Evolutionary conservation across 2,329 filamentous ascomycete genomes (phyloP), one percentile per base, ranked within the genome.

Genomic region (Aureobasidium sp.): DNA sequence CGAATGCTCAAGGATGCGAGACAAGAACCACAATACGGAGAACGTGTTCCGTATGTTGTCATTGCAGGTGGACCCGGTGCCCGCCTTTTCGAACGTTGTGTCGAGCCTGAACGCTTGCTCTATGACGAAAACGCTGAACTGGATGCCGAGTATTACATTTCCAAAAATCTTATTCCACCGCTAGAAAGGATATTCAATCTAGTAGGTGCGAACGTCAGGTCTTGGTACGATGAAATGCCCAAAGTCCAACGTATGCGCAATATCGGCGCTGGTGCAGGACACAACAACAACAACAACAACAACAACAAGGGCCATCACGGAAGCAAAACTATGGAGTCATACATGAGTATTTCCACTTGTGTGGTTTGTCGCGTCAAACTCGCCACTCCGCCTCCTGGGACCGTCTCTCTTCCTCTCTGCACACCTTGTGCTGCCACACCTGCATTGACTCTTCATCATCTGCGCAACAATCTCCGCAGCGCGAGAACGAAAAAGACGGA

Each of bases 141-240:
- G 23, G 96, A 99, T 74, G 91, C 95, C 0, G 94, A 98, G 71
- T 99, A 99, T 79, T 99, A 99, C 81, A 98, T 99, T 73, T 89
- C 88, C 23, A 98, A 98, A 82, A 98, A 98, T 75, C 76, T 99
- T 13, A 97, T 99, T 58, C 96, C 96, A 8, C 96, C 96, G 0
- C 86, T 99, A 0, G 95, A 98, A 78, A 91, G 96, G 33, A 98
- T 99, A 70, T 98, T 99, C 82, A 97, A 96, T 74, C 90, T 99
- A 3, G 93, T 98, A 3, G 96, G 96, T 9, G 96, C 94, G 38
- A 97, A 96, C 75, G 93, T 98, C 0, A 84, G 93, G 23, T 87
- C 89, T 67, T 99, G 96, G 96, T 98, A 94, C 74, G 94, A 97
- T 69, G 94, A 98, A 79, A 97, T 98, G 94, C 95, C 95, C 53